Evolutionary conservation across 495 filamentous ascomycete genomes (phyloP).

Genomic region (Neurospora sp.): DNA sequence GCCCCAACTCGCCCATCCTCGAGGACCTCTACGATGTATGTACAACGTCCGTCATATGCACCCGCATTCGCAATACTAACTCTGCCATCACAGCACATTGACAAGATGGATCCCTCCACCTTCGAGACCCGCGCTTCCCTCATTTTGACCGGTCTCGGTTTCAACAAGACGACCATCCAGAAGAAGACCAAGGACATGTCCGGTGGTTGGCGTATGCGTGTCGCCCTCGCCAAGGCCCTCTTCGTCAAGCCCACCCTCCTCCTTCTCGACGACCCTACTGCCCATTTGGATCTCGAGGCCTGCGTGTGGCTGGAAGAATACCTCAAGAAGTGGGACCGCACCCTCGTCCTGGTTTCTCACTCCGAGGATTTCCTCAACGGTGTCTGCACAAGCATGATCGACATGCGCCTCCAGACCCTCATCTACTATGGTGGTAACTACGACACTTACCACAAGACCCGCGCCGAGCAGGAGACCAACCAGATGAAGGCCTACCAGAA

Average conservation of each 20-base stretch:
- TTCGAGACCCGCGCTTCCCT: conserved; percentile 93
- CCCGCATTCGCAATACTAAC: conserved; percentile 10
- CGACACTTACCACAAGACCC: conserved; percentile 95
- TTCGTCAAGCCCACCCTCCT: conserved; percentile 97
- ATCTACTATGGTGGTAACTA: conserved; percentile 99
- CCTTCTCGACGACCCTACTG: conserved; percentile 95
- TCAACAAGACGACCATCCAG: conserved; percentile 93
- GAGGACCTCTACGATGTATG: conserved; percentile 94
- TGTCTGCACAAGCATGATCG: conserved; percentile 97
- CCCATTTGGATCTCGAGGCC: conserved; percentile 98
- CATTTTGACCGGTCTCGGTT: conserved; percentile 96
- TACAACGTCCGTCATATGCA: background rate
- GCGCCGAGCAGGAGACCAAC: conserved; percentile 89
- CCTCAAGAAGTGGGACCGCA: conserved; percentile 98
- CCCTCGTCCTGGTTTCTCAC: conserved; percentile 95
- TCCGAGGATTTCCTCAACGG: conserved; percentile 98
- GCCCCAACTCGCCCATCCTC: conserved; percentile 82
- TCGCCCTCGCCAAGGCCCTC: conserved; percentile 91
- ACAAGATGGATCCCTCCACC: conserved; percentile 99
- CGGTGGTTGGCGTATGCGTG: conserved; percentile 99
- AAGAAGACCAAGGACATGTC: conserved; percentile 99
- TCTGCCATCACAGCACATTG: conserved; percentile 64
- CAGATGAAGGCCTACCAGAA: conserved; percentile 98
- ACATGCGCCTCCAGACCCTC: conserved; percentile 85
- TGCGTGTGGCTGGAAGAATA: conserved; percentile 99